phyloP scores from a whole-genome alignment of 2,329 filamentous ascomycete genomes.

The Botrytis fragariae region DNA sequence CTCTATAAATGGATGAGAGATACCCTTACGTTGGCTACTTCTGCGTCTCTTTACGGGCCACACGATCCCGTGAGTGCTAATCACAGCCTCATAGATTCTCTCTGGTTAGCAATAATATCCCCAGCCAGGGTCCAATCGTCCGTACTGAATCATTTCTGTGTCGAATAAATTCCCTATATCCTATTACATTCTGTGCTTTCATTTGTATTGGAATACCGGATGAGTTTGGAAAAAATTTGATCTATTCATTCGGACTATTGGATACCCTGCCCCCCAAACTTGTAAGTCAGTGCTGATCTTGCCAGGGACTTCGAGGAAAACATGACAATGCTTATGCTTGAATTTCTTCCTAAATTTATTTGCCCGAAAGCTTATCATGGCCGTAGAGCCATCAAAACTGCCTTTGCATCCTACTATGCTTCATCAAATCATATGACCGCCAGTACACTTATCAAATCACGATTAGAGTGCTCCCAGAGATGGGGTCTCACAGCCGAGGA shows the following conservation, averaged over 20 bases:
- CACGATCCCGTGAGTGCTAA: conserved; percentile 44
- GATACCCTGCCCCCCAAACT: background rate
- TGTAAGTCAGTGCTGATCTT: conserved; percentile 16
- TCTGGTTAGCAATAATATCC: conserved; percentile 36
- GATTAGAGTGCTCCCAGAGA: conserved; percentile 36
- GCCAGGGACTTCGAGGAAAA: conserved; percentile 37
- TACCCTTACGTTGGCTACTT: conserved; percentile 43
- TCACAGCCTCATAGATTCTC: conserved; percentile 40
- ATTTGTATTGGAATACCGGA: background rate
- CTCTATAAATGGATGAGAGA: conserved; percentile 45
- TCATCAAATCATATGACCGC: conserved; percentile 35
- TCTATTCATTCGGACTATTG: background rate
- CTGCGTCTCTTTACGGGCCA: conserved; percentile 46
- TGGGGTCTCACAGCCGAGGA: conserved; percentile 37
- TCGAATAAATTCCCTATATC: background rate
- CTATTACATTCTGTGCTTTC: background rate
- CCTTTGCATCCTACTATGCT: conserved; percentile 37
- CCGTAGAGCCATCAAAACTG: conserved; percentile 42
- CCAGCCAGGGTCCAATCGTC: background rate
- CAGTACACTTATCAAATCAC: conserved; percentile 34
- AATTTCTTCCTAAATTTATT: conserved; percentile 38
- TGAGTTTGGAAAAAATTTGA: background rate
- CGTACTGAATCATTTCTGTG: background rate
- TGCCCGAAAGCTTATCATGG: conserved; percentile 38
- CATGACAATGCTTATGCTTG: conserved; percentile 36